These are phyloP conservation scores for Persicaria tinctoria DNA, from an alignment of 148 eudicot species.

Conservation along the genomic window DNA sequence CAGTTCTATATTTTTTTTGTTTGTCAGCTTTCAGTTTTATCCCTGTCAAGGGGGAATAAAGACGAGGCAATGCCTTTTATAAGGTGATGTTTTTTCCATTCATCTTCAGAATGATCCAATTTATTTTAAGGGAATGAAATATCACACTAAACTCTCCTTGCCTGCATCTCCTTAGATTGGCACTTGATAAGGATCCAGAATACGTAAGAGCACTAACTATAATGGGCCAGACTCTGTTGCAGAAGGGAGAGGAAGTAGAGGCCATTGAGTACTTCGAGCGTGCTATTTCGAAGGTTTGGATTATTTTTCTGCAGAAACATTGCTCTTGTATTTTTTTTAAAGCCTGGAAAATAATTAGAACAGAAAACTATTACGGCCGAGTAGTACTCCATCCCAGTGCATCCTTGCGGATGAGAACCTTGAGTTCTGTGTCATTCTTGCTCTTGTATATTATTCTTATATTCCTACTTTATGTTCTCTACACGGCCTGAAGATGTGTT, in stretches of 20 bases:
- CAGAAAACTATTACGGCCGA: too few species aligned
- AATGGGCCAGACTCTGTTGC: constrained; percentile 56
- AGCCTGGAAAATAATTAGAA: too few species aligned
- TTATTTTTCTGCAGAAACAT: background rate
- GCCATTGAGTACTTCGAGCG: constrained; percentile 55
- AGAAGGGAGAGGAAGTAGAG: constrained; percentile 34
- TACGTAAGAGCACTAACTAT: constrained; percentile 54
- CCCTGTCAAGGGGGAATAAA: constrained; percentile 39
- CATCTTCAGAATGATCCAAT: background rate
- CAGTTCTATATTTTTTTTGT: background rate
- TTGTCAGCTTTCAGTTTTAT: constrained; percentile 49
- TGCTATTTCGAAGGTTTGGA: constrained; percentile 62
- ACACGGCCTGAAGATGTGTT: background rate
- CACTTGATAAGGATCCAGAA: constrained; percentile 79
- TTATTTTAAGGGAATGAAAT: background rate
- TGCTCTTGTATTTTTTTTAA: background rate
- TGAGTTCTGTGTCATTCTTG: too few species aligned
- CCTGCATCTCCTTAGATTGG: constrained; percentile 40
- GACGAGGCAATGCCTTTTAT: constrained; percentile 50
- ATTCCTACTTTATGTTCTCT: background rate
- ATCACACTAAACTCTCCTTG: background rate
- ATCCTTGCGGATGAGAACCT: too few species aligned
- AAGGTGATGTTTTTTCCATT: constrained; percentile 33
- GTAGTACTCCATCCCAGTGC: too few species aligned
- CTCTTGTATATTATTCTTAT: background rate